Base-by-base conservation (phyloP, 805 yeast species). In the Yarrowia sp. region DNA sequence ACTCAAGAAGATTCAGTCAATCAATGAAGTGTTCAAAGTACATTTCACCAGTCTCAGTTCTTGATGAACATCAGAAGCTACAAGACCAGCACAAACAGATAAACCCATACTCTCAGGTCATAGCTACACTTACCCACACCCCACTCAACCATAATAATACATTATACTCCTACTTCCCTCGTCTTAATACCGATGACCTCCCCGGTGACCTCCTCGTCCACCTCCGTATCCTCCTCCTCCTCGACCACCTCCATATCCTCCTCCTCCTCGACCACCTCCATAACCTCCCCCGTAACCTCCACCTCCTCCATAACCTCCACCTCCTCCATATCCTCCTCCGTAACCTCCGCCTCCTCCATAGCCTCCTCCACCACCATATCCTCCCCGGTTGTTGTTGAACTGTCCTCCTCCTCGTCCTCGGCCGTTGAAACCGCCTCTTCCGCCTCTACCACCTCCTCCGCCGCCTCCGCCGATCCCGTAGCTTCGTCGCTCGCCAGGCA, bases 261-360 rank as follows among this genome's bases (percentile, higher is more conserved):
- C 71, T 66, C 61, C 76, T 74, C 68, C 79, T 13, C 69, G 71
- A 13, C 79, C 78, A 68, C 77, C 75, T 43, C 70, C 68, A 42
- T 72, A 68, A 3, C 50, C 70, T 67, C 61, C 44, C 14, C 60
- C 39, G 30, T 43, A 43, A 10, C 52, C 52, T 9, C 36, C 36
- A 8, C 47, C 20, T 36, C 38, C 53, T n/a, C 47, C 52, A 12
- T 53, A 24, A n/a, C 55, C 61, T 12, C 66, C 49, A 14, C 47
- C 42, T 43, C 67, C 63, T 40, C 63, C 53, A 55, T 73, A 77
- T 64, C 75, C 71, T 9, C 81, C 7, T 53, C 55, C 13, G 12
- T 33, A 14, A 20, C 64, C 15, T 9, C 43, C 42, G 17, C 49
- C 56, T 17, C 47, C 42, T 6, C 58, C 46, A 20, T 70, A n/a